A percentile compares a stretch with the other conserved stretches of the same genome.
Conservation (phyloP, 768 basidiomycete genomes). For the Hemileccinum rubropunctum region DNA sequence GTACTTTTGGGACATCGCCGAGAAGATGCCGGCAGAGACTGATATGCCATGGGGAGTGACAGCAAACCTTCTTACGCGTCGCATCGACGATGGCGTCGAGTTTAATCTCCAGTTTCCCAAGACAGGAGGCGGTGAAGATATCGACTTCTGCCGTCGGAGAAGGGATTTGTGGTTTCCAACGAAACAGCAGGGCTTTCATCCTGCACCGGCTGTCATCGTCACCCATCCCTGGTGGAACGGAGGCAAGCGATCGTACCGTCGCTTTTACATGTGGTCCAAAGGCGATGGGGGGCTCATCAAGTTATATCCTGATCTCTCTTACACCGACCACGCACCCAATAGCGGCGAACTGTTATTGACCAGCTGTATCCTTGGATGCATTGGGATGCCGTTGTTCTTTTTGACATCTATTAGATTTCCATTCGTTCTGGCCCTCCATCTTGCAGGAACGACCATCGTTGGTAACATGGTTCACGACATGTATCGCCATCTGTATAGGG, state of each 20-base stretch:
- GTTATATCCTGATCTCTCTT: conserved; percentile 46
- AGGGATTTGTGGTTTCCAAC: conserved; percentile 35
- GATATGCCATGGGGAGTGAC: conserved; percentile 66
- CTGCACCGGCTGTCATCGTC: conserved; percentile 48
- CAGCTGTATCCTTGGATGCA: conserved; percentile 11
- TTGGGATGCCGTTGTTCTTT: conserved; percentile 17
- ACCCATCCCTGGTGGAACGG: conserved; percentile 59
- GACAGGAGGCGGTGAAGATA: conserved; percentile 64
- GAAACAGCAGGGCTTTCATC: conserved; percentile 41
- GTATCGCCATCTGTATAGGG: conserved; percentile 45
- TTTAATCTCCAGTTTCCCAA: conserved; percentile 53
- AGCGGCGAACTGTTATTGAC: conserved; percentile 44
- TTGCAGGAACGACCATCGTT: conserved; percentile 30
- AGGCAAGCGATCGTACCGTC: conserved; percentile 44
- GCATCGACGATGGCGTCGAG: conserved; percentile 42
- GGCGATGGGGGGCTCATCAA: conserved; percentile 53
- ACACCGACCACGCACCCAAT: conserved; percentile 46
- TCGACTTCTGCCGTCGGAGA: conserved; percentile 54
- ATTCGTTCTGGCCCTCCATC: conserved; percentile 17
- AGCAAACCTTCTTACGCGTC: conserved; percentile 53
- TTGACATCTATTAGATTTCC: conserved; percentile 11
- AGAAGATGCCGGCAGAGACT: conserved; percentile 36
- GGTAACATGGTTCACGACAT: conserved; percentile 48
- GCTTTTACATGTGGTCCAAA: conserved; percentile 58
- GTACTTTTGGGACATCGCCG: conserved; percentile 61